Evolutionary conservation across 495 filamentous ascomycete genomes (phyloP), one percentile per base, ranked within the genome.

Genomic region (Aspergillus affinis): DNA sequence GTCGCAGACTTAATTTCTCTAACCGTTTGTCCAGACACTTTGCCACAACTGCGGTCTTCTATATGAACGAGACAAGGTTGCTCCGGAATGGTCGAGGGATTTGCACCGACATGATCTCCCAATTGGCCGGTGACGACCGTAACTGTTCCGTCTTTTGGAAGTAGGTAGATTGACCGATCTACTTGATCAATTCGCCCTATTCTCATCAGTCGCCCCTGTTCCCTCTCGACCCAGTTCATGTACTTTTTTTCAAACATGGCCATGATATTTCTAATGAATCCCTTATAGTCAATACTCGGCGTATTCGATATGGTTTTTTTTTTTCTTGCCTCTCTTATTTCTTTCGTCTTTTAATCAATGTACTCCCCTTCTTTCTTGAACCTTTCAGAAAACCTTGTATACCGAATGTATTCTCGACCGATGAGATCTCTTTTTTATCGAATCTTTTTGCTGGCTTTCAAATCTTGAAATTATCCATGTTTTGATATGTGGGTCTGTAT

Each of bases 41-140:
- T 99, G 94, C 75, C 88, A 90, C 72, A 98, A 96, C 69, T 99
- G 94, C 75, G 93, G 92, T 57, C 88, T 91, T 54, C 76, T 91
- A 5, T 97, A 86, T 66, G 93, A 97, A 67, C 88, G 92, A 55
- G 90, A 93, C 69, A 88, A 91, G 70, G 84, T 88, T 55, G 80
- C 94, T 0, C 92, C 95, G 3, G 86, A 88, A 54, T 96, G 90
- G 87, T 86, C 88, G 6, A 89, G 88, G 69, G 87, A 89, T 60
- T 82, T 98, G 45, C 91, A 95, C 59, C 77, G 75, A 32, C 76
- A 80, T 58, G 81, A 82, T 59, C 60, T 81, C 15, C 79, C 81
- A n/a, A 62, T 80, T 55, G 75, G 69, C 49, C 75, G 75, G 53
- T 69, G 57, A 41, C 48, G 15, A 46, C 13, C 41, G 46, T 21